These are phyloP conservation scores for Bretziella fagacearum DNA, from an alignment of 2,329 filamentous ascomycete genomes.

Conservation along the genomic window DNA sequence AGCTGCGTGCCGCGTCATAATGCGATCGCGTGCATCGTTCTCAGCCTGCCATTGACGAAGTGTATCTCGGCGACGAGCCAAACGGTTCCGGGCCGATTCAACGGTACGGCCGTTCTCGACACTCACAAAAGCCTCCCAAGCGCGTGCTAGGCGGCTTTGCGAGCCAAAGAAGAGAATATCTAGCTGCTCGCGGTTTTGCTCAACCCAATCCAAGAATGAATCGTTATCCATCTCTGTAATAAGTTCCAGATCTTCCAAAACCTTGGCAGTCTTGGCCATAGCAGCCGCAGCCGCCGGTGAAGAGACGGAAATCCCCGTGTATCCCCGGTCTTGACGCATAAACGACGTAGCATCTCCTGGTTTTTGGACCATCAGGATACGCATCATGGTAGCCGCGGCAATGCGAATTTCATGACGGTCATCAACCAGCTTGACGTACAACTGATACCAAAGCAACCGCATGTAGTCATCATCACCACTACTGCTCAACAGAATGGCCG, in stretches of 20 bases:
- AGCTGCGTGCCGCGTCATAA: slow-evolving; percentile 66
- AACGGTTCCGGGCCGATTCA: slow-evolving; percentile 53
- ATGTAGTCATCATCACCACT: slow-evolving; percentile 67
- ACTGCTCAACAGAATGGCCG: slow-evolving; percentile 64
- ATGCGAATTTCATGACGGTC: slow-evolving; percentile 48
- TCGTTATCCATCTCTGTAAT: slow-evolving; percentile 80
- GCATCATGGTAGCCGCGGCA: slow-evolving; percentile 68
- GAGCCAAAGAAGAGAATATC: slow-evolving; percentile 69
- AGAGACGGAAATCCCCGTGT: slow-evolving; percentile 3
- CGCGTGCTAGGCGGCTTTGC: slow-evolving; percentile 41
- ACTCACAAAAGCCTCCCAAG: slow-evolving; percentile 76
- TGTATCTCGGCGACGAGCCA: slow-evolving; percentile 63
- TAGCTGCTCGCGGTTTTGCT: slow-evolving; percentile 59
- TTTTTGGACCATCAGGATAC: slow-evolving; percentile 88
- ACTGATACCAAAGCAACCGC: slow-evolving; percentile 75
- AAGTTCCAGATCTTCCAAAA: slow-evolving; percentile 53
- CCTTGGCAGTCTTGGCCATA: slow-evolving; percentile 2
- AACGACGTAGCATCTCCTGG: slow-evolving; percentile 63
- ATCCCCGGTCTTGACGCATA: slow-evolving; percentile 47
- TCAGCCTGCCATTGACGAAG: slow-evolving; percentile 66
- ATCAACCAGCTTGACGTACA: slow-evolving; percentile 78
- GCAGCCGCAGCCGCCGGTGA: background rate
- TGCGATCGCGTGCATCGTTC: slow-evolving; percentile 49
- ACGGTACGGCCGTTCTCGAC: slow-evolving; percentile 66
- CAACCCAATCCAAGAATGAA: slow-evolving; percentile 75